Evolutionary conservation across 139 green algal species (phyloP), one percentile per base, ranked within the genome.

Genomic region (Picochlorum sp.): DNA sequence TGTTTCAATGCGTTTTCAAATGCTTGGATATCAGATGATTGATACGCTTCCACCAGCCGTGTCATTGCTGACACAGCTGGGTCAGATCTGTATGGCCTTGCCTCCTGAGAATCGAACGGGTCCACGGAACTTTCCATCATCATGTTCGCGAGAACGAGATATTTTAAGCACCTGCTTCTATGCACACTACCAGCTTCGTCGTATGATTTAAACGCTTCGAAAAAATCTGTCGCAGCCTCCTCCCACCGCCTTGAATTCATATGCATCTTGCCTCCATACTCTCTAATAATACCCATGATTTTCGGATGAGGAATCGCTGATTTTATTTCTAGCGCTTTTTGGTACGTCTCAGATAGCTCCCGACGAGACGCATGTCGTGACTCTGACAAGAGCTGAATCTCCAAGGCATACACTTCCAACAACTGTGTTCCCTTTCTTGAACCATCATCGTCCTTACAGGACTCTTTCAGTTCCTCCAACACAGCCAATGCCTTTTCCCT

Each of bases 201-300:
- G 66, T 97, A 98, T 26, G 71, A 87, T 81, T 98, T 98, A 85
- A 98, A 98, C 1, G 93, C 94, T 83, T 98, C 93, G 71, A 98
- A 98, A 71, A 98, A 98, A 76, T 97, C 93, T 4, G 93, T 98
- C 46, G 86, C 83, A 3, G 93, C 93, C 3, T 95, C 78, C 18
- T 67, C 70, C 90, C 90, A 98, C 28, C 75, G 32, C 49, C 90
- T 78, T 75, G 97, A 89, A 11, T 84, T 76, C 88, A 96, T 96
- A 80, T 98, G 84, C 92, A 98, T 98, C 82, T 98, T 98, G 50
- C 92, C 93, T 41, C 92, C 92, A 73, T 90, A 97, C 81, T 98
- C 93, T 16, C 87, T 80, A 72, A 98, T 96, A 69, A 96, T 91
- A 64, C 92, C 92, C 83, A 98, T 84, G 77, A 98, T 97, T 68